A percentile compares a stretch with the other conserved stretches of the same genome.
Conservation (phyloP, 2,329 filamentous ascomycete genomes). For the Magnaporthiopsis poae region DNA sequence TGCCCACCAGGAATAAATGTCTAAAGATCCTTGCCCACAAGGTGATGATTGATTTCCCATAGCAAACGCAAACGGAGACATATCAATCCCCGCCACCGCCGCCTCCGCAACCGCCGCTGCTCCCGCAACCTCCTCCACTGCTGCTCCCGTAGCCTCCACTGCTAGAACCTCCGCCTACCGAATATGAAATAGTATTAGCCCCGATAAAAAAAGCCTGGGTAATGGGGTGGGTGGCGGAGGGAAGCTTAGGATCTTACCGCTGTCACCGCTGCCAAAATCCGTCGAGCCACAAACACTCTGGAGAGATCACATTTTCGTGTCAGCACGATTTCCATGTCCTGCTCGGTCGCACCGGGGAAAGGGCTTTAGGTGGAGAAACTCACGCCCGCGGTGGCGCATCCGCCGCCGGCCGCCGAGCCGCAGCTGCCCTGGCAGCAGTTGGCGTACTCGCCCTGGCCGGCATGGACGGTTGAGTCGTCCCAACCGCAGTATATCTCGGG, state of each 20-base stretch:
- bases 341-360: background rate
- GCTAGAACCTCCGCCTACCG: background rate
- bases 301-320: background rate
- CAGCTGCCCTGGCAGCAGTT: conserved; percentile 41
- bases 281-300: background rate
- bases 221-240: too few relatives aligned
- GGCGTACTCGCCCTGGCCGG: conserved; percentile 27
- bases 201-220: too few relatives aligned
- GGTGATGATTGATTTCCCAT: too few relatives aligned
- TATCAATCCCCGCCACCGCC: conserved; percentile 11
- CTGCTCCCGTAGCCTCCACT: background rate
- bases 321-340: background rate
- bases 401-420: conserved; percentile 20
- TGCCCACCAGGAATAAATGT: too few relatives aligned
- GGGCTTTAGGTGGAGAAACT: conserved; percentile 5
- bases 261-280: background rate
- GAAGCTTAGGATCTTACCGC: background rate
- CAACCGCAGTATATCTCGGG: conserved; percentile 37
- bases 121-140: conserved; percentile 2
- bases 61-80: too few relatives aligned
- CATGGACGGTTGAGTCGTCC: conserved; percentile 26
- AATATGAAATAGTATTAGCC: background rate
- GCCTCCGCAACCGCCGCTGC: conserved; percentile 6
- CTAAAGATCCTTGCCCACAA: too few relatives aligned
- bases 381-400: conserved; percentile 21